Conservation (phyloP, 805 yeast species). For the Starmera amethionina region DNA sequence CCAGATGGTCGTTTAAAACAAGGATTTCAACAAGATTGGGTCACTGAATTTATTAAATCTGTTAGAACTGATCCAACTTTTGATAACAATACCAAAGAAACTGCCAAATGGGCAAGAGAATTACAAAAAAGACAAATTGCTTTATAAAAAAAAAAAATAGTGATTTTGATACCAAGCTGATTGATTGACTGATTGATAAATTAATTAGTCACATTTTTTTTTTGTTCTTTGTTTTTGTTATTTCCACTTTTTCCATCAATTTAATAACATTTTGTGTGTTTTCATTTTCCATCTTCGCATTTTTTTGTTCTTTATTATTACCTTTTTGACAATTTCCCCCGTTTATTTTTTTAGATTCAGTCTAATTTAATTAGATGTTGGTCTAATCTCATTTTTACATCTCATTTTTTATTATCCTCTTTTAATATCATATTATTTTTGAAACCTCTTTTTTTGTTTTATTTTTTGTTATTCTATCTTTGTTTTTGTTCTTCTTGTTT, state of each 20-base stretch:
- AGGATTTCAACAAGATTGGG: conserved; percentile 67
- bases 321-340: too few species aligned
- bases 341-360: too few species aligned
- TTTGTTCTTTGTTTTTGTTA: neutral
- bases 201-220: neutral
- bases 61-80: conserved; percentile 57
- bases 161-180: conserved; percentile 1
- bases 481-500: neutral
- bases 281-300: too few species aligned
- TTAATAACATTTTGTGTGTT: too few species aligned
- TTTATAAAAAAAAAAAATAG: conserved; percentile 1
- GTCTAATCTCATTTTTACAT: too few species aligned
- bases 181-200: neutral
- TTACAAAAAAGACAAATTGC: conserved; percentile 26
- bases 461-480: neutral
- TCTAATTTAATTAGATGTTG: too few species aligned
- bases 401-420: neutral
- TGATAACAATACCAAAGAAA: conserved; percentile 63
- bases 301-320: too few species aligned
- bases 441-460: neutral
- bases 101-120: conserved; percentile 97
- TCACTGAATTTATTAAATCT: conserved; percentile 62
- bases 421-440: neutral
- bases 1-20: conserved; percentile 66
- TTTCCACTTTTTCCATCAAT: neutral